Percentiles rank a stretch among this genome's conserved stretches.
These are phyloP conservation scores for Leccinum insigne DNA, from an alignment of 1,284 basidiomycete genomes.

Conservation along the genomic window DNA sequence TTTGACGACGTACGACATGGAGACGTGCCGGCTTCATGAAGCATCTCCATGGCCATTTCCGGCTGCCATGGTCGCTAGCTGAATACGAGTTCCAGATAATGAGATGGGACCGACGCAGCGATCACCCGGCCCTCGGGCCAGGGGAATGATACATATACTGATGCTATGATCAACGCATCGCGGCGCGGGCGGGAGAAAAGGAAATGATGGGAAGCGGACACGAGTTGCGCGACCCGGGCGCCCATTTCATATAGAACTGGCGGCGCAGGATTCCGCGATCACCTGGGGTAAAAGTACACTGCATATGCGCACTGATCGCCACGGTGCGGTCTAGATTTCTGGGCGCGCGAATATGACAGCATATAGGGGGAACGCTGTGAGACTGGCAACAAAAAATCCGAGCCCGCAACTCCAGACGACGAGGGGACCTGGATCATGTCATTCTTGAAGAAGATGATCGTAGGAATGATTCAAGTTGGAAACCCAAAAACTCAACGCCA, in stretches of 20 bases:
- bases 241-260: neutral
- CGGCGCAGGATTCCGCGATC: neutral
- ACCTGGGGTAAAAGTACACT: neutral
- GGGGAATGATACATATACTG: neutral
- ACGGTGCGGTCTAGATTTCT: neutral
- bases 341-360: neutral
- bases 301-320: neutral
- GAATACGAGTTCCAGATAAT: neutral
- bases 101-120: neutral
- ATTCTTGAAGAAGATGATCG: no score
- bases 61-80: neutral
- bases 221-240: neutral
- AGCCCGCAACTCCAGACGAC: no score
- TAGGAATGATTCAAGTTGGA: no score
- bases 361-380: neutral
- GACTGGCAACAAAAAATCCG: no score
- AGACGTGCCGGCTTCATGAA: neutral
- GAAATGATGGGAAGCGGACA: neutral
- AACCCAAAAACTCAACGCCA: no score
- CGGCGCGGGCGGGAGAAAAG: neutral
- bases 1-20: slow-evolving; percentile 37
- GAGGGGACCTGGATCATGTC: no score
- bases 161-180: neutral
- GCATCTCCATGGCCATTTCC: neutral
- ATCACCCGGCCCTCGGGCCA: neutral